A percentile compares a stretch with the other conserved stretches of the same genome.
These are phyloP conservation scores for Psilocybe sp. DNA, from an alignment of 768 basidiomycete species.

Conservation along the genomic window DNA sequence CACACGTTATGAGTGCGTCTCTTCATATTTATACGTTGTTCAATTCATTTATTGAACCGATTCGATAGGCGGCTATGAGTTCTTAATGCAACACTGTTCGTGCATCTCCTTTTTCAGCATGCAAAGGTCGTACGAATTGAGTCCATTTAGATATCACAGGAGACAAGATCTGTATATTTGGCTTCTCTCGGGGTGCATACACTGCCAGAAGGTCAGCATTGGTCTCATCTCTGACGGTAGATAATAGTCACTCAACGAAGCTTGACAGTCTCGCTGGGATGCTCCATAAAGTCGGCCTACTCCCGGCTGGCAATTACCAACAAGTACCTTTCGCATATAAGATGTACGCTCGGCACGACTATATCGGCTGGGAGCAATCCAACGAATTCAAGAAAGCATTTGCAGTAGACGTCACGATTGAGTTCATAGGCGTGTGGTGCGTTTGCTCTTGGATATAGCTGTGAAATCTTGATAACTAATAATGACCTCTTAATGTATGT, in stretches of 20 bases:
- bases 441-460: constrained; percentile 7
- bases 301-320: constrained; percentile 46
- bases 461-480: no score
- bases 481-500: no score
- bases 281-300: constrained; percentile 49
- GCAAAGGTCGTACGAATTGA: neutral
- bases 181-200: constrained; percentile 69
- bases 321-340: constrained; percentile 65
- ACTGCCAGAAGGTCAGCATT: constrained; percentile 47
- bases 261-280: constrained; percentile 42
- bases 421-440: constrained; percentile 59
- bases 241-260: neutral
- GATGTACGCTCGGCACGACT: constrained; percentile 55
- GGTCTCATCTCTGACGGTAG: neutral
- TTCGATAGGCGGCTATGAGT: constrained; percentile 48
- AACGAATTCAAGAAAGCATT: constrained; percentile 57
- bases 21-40: neutral
- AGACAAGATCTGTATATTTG: constrained; percentile 64
- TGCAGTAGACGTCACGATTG: constrained; percentile 48
- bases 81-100: constrained; percentile 58
- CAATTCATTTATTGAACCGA: neutral
- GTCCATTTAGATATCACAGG: constrained; percentile 37
- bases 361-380: constrained; percentile 44
- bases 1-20: constrained; percentile 46
- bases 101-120: neutral